A percentile compares a stretch with the other conserved stretches of the same genome.
Evolutionary conservation across 177 flowering plant genomes (phyloP).

Genomic region (Vitis hybrid): DNA sequence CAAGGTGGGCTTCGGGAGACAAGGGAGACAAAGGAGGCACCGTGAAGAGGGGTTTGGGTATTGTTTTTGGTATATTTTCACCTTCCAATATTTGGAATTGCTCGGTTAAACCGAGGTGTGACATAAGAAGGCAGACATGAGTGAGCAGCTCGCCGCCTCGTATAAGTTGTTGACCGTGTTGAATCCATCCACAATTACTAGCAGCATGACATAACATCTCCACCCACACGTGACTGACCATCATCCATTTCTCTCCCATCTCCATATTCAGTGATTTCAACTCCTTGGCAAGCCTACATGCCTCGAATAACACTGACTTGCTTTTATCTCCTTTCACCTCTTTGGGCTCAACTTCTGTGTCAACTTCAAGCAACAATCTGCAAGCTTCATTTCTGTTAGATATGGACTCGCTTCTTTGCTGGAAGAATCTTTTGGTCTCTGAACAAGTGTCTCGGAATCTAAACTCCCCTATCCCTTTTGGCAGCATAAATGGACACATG

Average conservation of each 20-base stretch:
- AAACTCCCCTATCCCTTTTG: no score
- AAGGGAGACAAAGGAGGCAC: no score
- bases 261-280: not conserved
- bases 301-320: not conserved
- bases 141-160: constrained; percentile 23
- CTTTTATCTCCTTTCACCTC: no score
- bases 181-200: constrained; percentile 10
- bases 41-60: no score
- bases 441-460: no score
- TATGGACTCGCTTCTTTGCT: no score
- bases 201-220: constrained; percentile 17
- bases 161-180: constrained; percentile 17
- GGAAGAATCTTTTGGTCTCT: not conserved
- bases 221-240: constrained; percentile 16
- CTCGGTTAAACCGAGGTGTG: constrained; percentile 19
- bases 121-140: constrained; percentile 22
- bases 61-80: no score
- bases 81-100: constrained; percentile 20
- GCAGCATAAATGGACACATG: no score
- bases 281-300: constrained; percentile 5
- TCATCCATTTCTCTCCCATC: constrained; percentile 8
- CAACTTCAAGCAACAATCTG: no score
- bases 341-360: no score
- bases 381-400: no score
- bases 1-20: no score